Percentiles rank a stretch among this genome's conserved stretches.
phyloP scores from a whole-genome alignment of 139 green algal genomes.

The Eudorina sp. region DNA sequence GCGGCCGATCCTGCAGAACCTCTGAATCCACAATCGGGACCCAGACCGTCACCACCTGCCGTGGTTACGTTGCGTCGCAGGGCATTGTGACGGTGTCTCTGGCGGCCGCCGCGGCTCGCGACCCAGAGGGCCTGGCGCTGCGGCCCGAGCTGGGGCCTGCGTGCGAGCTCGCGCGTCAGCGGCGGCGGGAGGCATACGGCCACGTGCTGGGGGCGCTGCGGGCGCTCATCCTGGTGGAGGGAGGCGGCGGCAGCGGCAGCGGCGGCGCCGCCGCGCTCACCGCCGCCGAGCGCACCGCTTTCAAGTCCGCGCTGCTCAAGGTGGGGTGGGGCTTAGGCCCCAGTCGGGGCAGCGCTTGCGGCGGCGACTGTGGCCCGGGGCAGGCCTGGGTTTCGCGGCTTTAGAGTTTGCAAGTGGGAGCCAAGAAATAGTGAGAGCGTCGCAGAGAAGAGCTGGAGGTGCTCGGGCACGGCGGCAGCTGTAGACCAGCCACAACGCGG shows the following conservation, averaged over 20 bases:
- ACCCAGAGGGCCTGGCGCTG: slow-evolving; percentile 71
- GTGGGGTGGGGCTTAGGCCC: background rate
- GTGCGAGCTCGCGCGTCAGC: slow-evolving; percentile 62
- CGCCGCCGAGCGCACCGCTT: slow-evolving; percentile 34
- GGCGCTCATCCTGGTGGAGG: slow-evolving; percentile 6
- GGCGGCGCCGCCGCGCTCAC: slow-evolving; percentile 28
- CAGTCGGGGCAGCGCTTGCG: background rate
- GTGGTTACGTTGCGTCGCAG: slow-evolving; percentile 21
- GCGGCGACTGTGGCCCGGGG: no score
- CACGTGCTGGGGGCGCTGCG: slow-evolving; percentile 59
- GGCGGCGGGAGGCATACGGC: slow-evolving; percentile 69
- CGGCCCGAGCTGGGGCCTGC: slow-evolving; percentile 57
- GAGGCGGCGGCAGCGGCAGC: background rate
- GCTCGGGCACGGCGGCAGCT: no score
- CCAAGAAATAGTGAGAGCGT: no score
- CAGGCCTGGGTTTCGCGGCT: no score
- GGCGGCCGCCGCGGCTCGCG: slow-evolving; percentile 71
- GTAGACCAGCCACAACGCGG: no score
- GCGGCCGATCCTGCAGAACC: no score
- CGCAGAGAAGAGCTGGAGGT: no score
- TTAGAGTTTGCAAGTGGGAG: no score
- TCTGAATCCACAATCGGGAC: no score
- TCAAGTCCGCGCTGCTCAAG: slow-evolving; percentile 56
- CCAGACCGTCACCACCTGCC: no score
- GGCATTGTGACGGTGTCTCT: slow-evolving; percentile 68